Percentiles rank a stretch among this genome's conserved stretches.
Conservation (phyloP, 139 green algal genomes). For the Ulvella scutata region DNA sequence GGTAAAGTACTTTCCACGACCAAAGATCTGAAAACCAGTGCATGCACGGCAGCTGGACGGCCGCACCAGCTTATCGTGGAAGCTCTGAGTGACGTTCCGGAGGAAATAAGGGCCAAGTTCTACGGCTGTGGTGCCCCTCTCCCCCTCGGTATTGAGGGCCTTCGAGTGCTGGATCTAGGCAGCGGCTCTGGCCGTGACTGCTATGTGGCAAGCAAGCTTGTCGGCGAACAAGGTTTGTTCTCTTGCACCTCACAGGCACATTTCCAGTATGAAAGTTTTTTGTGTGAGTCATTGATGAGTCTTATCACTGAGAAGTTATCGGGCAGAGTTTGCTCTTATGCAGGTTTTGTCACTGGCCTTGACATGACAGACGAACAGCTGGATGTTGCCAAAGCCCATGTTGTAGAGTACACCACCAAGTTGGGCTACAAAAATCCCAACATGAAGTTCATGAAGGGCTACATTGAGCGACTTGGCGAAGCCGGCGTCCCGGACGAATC, state of each 20-base stretch:
- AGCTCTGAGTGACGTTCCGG: constrained; percentile 21
- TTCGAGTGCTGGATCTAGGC: constrained; percentile 53
- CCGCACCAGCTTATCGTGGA: constrained; percentile 24
- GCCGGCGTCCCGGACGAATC: constrained; percentile 45
- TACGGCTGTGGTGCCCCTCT: constrained; percentile 91
- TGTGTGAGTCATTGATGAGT: background rate
- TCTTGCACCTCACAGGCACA: constrained; percentile 15
- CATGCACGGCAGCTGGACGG: constrained; percentile 57
- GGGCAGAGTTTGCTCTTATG: constrained; percentile 27
- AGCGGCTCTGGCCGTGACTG: constrained; percentile 81
- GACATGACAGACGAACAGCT: constrained; percentile 94
- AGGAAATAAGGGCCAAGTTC: constrained; percentile 49
- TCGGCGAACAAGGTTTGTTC: constrained; percentile 59
- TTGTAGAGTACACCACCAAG: constrained; percentile 41
- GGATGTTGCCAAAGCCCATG: constrained; percentile 44
- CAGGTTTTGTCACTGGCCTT: constrained; percentile 44
- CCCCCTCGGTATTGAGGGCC: constrained; percentile 60
- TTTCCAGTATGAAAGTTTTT: background rate
- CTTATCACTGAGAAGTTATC: constrained; percentile 5
- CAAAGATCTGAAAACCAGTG: constrained; percentile 71
- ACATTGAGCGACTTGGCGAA: constrained; percentile 78
- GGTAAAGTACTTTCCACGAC: constrained; percentile 51
- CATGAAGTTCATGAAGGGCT: constrained; percentile 69
- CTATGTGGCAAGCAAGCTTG: constrained; percentile 80
- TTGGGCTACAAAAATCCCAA: constrained; percentile 65